Percentiles rank a stretch among this genome's conserved stretches.
phyloP scores from a whole-genome alignment of 768 basidiomycete species.

The Agaricus blazei region DNA sequence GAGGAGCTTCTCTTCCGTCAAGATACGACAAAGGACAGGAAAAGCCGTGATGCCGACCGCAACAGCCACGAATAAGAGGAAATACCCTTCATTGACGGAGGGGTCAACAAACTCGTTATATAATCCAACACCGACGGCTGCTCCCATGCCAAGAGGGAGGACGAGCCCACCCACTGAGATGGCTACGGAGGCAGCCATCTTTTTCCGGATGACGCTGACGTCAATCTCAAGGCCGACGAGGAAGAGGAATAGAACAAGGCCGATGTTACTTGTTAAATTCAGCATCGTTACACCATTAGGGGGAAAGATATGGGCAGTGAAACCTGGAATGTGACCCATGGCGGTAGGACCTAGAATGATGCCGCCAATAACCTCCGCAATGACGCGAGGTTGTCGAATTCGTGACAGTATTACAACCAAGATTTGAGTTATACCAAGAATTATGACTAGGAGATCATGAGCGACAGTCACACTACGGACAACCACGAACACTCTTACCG shows the following conservation, averaged over 20 bases:
- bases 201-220: conserved; percentile 58
- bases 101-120: conserved; percentile 63
- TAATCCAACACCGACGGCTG: conserved; percentile 65
- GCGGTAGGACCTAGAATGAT: conserved; percentile 77
- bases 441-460: conserved; percentile 50
- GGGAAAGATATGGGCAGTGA: conserved; percentile 60
- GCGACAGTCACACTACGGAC: neutral
- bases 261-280: conserved; percentile 70
- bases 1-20: conserved; percentile 77
- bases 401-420: conserved; percentile 59
- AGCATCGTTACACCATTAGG: conserved; percentile 47
- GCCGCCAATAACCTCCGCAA: conserved; percentile 89
- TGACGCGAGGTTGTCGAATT: conserved; percentile 87
- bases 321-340: conserved; percentile 76
- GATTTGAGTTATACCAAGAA: conserved; percentile 73
- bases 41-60: conserved; percentile 81
- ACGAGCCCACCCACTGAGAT: conserved; percentile 68
- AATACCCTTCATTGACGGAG: conserved; percentile 67
- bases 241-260: conserved; percentile 76
- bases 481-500: conserved; percentile 32
- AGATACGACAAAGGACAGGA: conserved; percentile 79
- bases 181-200: conserved; percentile 48
- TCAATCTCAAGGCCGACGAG: conserved; percentile 85
- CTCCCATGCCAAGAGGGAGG: conserved; percentile 78
- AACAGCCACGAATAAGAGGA: conserved; percentile 81